phyloP scores from a whole-genome alignment of 345 rosid species.

The Rhodamnia rubescens region DNA sequence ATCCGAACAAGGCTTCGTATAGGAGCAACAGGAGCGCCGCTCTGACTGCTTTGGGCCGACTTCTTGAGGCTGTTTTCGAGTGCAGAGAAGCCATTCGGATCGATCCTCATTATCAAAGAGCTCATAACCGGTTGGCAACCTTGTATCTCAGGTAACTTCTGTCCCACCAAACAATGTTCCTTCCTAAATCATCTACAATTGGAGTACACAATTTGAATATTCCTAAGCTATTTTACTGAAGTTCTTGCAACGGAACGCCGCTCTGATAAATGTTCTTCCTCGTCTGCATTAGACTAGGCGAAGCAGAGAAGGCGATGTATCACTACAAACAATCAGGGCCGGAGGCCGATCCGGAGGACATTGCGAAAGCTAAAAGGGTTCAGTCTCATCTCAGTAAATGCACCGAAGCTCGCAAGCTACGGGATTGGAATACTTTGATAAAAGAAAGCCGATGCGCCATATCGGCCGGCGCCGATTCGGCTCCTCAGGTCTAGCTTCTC shows the following conservation, averaged over 20 bases:
- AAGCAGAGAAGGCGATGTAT: slow-evolving; percentile 71
- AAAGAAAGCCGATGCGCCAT: slow-evolving; percentile 48
- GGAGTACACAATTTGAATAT: background rate
- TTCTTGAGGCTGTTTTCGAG: slow-evolving; percentile 83
- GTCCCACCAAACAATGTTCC: background rate
- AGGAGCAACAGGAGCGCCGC: slow-evolving; percentile 95
- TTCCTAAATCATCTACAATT: background rate
- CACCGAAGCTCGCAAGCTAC: slow-evolving; percentile 45
- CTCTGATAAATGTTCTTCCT: background rate
- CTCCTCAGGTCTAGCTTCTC: slow-evolving; percentile 42
- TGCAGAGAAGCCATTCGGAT: slow-evolving; percentile 87
- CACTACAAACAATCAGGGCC: slow-evolving; percentile 84
- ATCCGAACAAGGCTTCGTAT: slow-evolving; percentile 77
- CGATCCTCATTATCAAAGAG: slow-evolving; percentile 80
- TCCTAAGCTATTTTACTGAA: background rate
- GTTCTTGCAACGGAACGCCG: background rate
- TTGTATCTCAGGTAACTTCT: slow-evolving; percentile 56
- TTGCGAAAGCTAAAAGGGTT: slow-evolving; percentile 51
- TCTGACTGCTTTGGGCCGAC: slow-evolving; percentile 66
- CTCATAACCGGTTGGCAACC: slow-evolving; percentile 86
- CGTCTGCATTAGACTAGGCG: slow-evolving; percentile 46
- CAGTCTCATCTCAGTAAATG: slow-evolving; percentile 51
- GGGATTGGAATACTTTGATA: slow-evolving; percentile 67
- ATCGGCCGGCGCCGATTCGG: slow-evolving; percentile 73
- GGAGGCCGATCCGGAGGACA: slow-evolving; percentile 68